phyloP scores from a whole-genome alignment of 306 rosid species.

The Medicago truncatula region DNA sequence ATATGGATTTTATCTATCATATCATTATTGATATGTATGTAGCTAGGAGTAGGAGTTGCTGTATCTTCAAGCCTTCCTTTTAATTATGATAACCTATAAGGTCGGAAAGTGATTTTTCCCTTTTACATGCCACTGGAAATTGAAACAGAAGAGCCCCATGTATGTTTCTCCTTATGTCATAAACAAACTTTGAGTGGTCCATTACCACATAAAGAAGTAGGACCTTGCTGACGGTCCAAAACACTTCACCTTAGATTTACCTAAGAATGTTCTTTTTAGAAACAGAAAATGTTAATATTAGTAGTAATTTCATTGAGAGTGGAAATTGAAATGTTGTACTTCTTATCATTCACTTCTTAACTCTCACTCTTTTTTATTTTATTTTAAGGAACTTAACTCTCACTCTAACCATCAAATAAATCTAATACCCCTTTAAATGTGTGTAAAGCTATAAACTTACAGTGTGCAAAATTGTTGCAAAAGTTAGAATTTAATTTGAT shows the following conservation, averaged over 20 bases:
- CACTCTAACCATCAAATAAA: too few relatives aligned
- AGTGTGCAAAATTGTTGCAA: too few relatives aligned
- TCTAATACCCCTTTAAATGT: too few relatives aligned
- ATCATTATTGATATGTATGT: conserved; percentile 35
- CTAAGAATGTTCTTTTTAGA: not conserved
- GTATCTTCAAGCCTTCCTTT: conserved; percentile 44
- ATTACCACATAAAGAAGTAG: conserved; percentile 46
- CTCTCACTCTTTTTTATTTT: too few relatives aligned
- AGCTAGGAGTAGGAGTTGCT: conserved; percentile 26
- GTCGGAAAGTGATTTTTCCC: conserved; percentile 48
- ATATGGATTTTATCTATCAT: conserved; percentile 31
- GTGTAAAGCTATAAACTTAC: too few relatives aligned
- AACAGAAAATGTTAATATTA: too few relatives aligned
- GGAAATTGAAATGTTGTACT: too few relatives aligned
- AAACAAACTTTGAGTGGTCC: conserved; percentile 30
- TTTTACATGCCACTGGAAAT: conserved; percentile 40
- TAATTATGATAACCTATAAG: conserved; percentile 38
- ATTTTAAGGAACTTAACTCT: too few relatives aligned
- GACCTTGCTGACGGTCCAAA: not conserved
- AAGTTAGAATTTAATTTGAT: too few relatives aligned
- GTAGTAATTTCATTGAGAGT: too few relatives aligned
- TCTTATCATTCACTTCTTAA: too few relatives aligned
- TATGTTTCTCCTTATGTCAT: conserved; percentile 41
- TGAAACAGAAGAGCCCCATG: conserved; percentile 42
- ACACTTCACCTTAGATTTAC: not conserved